These are phyloP conservation scores for Hirsutella thompsonii DNA, from an alignment of 2,329 filamentous ascomycete genomes.

Conservation along the genomic window DNA sequence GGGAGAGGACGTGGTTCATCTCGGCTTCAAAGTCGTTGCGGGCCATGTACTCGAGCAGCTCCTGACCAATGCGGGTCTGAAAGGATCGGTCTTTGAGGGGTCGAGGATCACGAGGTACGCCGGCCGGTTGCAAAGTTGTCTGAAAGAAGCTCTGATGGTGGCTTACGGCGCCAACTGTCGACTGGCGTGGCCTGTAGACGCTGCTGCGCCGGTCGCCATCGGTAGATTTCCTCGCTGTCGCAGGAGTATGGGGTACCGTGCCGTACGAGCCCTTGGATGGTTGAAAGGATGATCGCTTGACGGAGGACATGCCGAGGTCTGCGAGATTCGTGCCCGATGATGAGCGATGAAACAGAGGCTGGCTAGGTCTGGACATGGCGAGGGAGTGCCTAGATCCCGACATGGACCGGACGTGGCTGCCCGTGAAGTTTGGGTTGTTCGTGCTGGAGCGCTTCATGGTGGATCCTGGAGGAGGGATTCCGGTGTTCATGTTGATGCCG, in stretches of 20 bases:
- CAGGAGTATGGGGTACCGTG: slow-evolving; percentile 35
- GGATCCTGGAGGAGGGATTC: slow-evolving; percentile 81
- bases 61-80: slow-evolving; percentile 72
- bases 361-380: slow-evolving; percentile 68
- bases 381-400: slow-evolving; percentile 80
- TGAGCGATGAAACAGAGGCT: slow-evolving; percentile 75
- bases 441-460: slow-evolving; percentile 90
- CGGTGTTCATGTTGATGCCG: slow-evolving; percentile 68
- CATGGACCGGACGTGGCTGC: slow-evolving; percentile 65
- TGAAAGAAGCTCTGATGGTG: slow-evolving; percentile 88
- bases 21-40: slow-evolving; percentile 96
- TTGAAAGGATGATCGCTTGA: slow-evolving; percentile 70
- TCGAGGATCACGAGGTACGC: slow-evolving; percentile 75
- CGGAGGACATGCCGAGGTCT: slow-evolving; percentile 70
- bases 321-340: slow-evolving; percentile 73
- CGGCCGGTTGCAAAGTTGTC: slow-evolving; percentile 67
- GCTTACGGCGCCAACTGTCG: slow-evolving; percentile 50
- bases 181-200: slow-evolving; percentile 60
- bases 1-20: slow-evolving; percentile 86
- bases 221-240: slow-evolving; percentile 31
- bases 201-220: slow-evolving; percentile 60
- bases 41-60: slow-evolving; percentile 82
- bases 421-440: slow-evolving; percentile 52
- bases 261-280: slow-evolving; percentile 46
- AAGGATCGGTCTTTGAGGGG: slow-evolving; percentile 72